Evolutionary conservation across 345 rosid genomes (phyloP).

Genomic region (Luvunga scandens): DNA sequence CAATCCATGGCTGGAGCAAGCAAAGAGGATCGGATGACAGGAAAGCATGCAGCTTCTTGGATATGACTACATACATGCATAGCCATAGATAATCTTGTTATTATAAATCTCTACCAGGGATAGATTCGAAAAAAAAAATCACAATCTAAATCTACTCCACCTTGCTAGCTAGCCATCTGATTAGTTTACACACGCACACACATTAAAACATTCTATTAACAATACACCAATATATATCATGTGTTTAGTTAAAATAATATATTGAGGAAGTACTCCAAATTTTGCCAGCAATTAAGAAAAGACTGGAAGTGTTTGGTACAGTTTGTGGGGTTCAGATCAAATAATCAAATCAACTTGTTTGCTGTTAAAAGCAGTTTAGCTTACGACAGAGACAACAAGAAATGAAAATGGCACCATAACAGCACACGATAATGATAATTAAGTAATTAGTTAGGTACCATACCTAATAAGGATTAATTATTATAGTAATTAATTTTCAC

Average conservation of each 20-base stretch:
- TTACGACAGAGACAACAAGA: constrained; percentile 10
- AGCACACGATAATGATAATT: constrained; percentile 14
- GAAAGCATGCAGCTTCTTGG: constrained; percentile 21
- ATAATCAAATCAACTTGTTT: not conserved
- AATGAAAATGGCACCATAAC: constrained; percentile 21
- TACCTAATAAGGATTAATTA: not conserved
- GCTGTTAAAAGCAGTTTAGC: constrained; percentile 1
- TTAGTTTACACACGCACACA: no score
- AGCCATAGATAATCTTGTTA: constrained; percentile 23
- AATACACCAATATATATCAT: not conserved
- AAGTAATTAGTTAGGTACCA: constrained; percentile 4
- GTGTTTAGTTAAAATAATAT: not conserved
- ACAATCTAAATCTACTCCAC: constrained; percentile 17
- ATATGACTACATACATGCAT: constrained; percentile 5
- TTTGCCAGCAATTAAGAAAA: not conserved
- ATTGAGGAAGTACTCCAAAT: not conserved
- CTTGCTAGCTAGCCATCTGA: not conserved
- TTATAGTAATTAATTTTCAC: constrained; percentile 17
- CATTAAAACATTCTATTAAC: constrained; percentile 1
- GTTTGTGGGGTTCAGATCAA: not conserved
- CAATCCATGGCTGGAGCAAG: constrained; percentile 29
- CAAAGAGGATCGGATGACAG: constrained; percentile 19
- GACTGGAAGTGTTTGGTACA: not conserved
- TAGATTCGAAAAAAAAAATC: constrained; percentile 10
- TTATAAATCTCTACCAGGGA: constrained; percentile 20